These are phyloP conservation scores for Leishmania mexicana DNA, from an alignment of 208 protist genomes.

Conservation along the genomic window DNA sequence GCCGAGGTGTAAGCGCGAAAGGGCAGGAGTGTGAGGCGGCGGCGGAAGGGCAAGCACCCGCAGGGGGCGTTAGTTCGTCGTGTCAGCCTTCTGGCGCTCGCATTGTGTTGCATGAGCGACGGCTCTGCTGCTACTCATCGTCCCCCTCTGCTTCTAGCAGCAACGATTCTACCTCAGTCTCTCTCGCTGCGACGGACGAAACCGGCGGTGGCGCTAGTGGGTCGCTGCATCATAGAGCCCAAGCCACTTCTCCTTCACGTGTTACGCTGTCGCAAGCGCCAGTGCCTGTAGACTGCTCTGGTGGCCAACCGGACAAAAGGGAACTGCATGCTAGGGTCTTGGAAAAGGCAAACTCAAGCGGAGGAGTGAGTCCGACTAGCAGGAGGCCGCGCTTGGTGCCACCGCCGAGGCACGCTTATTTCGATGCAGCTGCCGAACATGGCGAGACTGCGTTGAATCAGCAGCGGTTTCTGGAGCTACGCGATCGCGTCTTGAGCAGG, in stretches of 20 bases:
- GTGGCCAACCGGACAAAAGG: background rate
- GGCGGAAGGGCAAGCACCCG: background rate
- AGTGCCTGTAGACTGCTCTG: too few relatives aligned
- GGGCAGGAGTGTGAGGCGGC: background rate
- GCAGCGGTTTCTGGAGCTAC: slow-evolving; percentile 32
- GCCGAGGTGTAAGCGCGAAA: background rate
- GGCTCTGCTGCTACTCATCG: background rate
- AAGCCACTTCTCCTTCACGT: background rate
- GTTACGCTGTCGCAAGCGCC: background rate
- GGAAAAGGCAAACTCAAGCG: background rate
- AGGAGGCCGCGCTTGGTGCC: background rate
- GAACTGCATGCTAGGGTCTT: background rate
- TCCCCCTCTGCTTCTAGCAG: background rate
- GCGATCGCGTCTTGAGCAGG: slow-evolving; percentile 24
- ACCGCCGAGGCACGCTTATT: slow-evolving; percentile 7
- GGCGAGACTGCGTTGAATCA: background rate
- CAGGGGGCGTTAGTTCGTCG: background rate
- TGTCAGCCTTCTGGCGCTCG: background rate
- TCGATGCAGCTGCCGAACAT: background rate
- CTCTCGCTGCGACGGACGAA: background rate
- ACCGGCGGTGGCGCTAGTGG: background rate
- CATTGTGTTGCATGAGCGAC: background rate
- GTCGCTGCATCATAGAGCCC: background rate
- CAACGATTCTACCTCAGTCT: background rate
- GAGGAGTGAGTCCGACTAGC: background rate